A percentile compares a stretch with the other conserved stretches of the same genome.
phyloP scores from a whole-genome alignment of 495 filamentous ascomycete species.

The Trichoderma gamsii region DNA sequence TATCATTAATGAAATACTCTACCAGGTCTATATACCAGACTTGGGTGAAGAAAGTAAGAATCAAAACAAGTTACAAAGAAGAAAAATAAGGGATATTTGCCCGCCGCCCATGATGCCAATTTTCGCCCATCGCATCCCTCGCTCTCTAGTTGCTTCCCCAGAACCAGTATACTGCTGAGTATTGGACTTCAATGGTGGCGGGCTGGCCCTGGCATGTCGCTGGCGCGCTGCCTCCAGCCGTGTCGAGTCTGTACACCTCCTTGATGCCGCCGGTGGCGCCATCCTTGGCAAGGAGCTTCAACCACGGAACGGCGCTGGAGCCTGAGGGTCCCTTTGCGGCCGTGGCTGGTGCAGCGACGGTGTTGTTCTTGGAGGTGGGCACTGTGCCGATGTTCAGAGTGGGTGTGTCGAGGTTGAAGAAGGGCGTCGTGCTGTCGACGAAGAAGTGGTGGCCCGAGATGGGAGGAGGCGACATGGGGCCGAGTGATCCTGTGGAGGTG shows the following conservation, averaged over 20 bases:
- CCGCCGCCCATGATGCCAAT: background rate
- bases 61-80: background rate
- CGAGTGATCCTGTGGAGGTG: slow-evolving; percentile 25
- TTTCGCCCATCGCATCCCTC: background rate
- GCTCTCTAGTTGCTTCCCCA: slow-evolving; percentile 10
- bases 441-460: slow-evolving; percentile 76
- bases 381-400: slow-evolving; percentile 53
- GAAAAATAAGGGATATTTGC: background rate
- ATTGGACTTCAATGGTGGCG: slow-evolving; percentile 62
- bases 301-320: slow-evolving; percentile 63
- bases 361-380: slow-evolving; percentile 52
- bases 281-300: slow-evolving; percentile 50
- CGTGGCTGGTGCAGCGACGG: slow-evolving; percentile 50
- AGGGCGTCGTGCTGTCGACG: slow-evolving; percentile 59
- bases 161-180: slow-evolving; percentile 55
- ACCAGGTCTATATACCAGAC: background rate
- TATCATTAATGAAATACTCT: background rate
- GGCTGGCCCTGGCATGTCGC: slow-evolving; percentile 63
- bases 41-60: background rate
- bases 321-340: slow-evolving; percentile 46
- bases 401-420: slow-evolving; percentile 65
- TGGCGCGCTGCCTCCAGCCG: slow-evolving; percentile 74
- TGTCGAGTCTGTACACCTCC: slow-evolving; percentile 80
- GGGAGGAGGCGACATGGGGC: slow-evolving; percentile 50
- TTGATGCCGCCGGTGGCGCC: slow-evolving; percentile 57